Evolutionary conservation across 164 flowering plant genomes (phyloP), one percentile per base, ranked within the genome.

Genomic region (Dillenia turbinata): DNA sequence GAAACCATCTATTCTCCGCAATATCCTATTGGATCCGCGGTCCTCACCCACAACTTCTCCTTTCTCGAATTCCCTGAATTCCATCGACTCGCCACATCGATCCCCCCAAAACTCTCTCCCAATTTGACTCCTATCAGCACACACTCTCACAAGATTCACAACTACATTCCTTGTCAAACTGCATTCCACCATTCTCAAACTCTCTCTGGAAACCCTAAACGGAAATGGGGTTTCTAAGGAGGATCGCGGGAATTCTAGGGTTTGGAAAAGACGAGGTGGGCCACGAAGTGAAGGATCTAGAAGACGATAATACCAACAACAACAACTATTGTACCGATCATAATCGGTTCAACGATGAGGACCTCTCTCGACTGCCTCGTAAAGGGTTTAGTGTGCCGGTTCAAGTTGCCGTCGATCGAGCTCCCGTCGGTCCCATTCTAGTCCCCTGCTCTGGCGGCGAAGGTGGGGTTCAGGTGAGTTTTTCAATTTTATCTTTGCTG

Each of bases 381-480:
- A 83, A 51, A 65, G 96, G 97, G 64, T 86, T 89, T 68, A 73
- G 86, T 63, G 96, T 89, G 2, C 83, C 86, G 17, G 90, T 82
- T 43, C 89, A 89, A 57, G 88, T 87, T 54, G 64, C 78, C 48
- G 88, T 85, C 10, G 93, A 88, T 2, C 79, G 84, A 46, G 60
- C 80, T 52, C 69, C 60, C 7, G 60, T 60, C 14, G 84, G 84
- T 7, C 96, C 97, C 0, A 46, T 88, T 51, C 71, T 91, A 15
- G 61, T 75, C 51, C 83, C 83, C 46, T 81, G 83, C 46, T 57
- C 9, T 57, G 57, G 75, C 47, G 82, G 80, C 58, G 83, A 87
- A 17, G 97, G 96, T 45, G 97, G 91, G 24, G 80, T 91, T 68
- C 97, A 88, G 87, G 97, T 87, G 40, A 33, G 15, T 65, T 55